These are phyloP conservation scores for Pinus tabuliformis DNA, from an alignment of 75 land plant genomes.

Conservation along the genomic window DNA sequence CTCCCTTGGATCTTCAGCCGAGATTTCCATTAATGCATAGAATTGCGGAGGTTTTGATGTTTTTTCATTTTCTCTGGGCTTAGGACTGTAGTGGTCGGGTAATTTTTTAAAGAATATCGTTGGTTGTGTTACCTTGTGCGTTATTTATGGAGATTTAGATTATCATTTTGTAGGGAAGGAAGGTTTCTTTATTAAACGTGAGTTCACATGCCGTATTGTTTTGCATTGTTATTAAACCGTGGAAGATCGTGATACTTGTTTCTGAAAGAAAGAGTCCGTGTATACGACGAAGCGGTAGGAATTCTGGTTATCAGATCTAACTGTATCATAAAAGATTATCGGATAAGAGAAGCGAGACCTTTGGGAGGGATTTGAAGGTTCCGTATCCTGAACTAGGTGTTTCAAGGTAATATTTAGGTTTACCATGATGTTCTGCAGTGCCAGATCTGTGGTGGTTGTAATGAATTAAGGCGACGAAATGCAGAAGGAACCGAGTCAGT, in stretches of 20 bases:
- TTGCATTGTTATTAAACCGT: neutral
- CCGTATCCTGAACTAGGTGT: neutral
- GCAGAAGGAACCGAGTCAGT: too few species aligned
- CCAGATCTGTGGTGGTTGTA: conserved; percentile 2
- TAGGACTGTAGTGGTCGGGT: too few species aligned
- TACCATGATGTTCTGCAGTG: neutral
- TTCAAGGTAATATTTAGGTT: neutral
- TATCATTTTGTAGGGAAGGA: neutral
- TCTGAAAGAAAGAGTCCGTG: neutral
- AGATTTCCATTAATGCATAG: too few species aligned
- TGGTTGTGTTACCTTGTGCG: neutral
- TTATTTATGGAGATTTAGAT: neutral
- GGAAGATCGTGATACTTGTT: neutral
- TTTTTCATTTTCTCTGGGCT: too few species aligned
- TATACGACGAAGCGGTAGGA: neutral
- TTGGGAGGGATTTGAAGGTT: neutral
- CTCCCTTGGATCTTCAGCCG: too few species aligned
- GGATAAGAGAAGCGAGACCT: neutral
- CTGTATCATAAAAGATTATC: neutral
- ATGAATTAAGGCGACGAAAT: neutral
- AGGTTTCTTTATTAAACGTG: neutral
- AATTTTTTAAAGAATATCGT: neutral
- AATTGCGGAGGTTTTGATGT: too few species aligned
- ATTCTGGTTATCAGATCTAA: neutral
- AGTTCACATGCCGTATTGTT: neutral